Conservation (phyloP, 768 basidiomycete genomes). For the Boletus bicolor region DNA sequence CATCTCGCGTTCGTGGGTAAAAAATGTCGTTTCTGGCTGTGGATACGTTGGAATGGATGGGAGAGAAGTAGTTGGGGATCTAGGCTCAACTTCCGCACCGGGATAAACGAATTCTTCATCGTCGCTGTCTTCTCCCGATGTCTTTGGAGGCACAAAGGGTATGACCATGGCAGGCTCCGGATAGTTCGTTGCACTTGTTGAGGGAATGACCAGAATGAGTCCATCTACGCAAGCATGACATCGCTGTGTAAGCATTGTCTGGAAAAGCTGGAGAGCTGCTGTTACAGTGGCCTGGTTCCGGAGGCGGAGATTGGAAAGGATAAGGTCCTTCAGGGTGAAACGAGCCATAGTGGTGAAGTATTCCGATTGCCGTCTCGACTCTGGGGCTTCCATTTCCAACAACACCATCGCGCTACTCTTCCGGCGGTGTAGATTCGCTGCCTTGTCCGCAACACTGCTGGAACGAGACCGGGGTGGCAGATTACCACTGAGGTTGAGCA, state of each 20-base stretch:
- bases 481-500: conserved; percentile 40
- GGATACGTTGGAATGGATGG: conserved; percentile 39
- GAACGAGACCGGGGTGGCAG: conserved; percentile 35
- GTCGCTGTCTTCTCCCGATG: conserved; percentile 44
- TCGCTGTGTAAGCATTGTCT: conserved; percentile 69
- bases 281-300: conserved; percentile 60
- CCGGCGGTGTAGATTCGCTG: conserved; percentile 51
- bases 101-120: conserved; percentile 50
- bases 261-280: conserved; percentile 77
- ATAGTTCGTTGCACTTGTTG: conserved; percentile 71
- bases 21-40: conserved; percentile 70
- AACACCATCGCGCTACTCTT: conserved; percentile 91
- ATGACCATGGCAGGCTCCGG: conserved; percentile 52
- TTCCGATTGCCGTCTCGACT: conserved; percentile 63
- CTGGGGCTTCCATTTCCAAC: conserved; percentile 81
- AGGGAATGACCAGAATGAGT: conserved; percentile 68
- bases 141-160: conserved; percentile 19
- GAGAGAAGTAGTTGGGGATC: conserved; percentile 13
- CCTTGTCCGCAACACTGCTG: conserved; percentile 33
- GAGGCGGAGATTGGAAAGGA: conserved; percentile 76
- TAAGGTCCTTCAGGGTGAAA: conserved; percentile 88
- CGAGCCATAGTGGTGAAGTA: conserved; percentile 87
- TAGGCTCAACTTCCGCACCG: conserved; percentile 22
- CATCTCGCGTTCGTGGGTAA: conserved; percentile 84
- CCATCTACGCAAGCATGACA: conserved; percentile 61